Conservation (phyloP, 179 eudicot genomes). For the Monotropa hypopitys region DNA sequence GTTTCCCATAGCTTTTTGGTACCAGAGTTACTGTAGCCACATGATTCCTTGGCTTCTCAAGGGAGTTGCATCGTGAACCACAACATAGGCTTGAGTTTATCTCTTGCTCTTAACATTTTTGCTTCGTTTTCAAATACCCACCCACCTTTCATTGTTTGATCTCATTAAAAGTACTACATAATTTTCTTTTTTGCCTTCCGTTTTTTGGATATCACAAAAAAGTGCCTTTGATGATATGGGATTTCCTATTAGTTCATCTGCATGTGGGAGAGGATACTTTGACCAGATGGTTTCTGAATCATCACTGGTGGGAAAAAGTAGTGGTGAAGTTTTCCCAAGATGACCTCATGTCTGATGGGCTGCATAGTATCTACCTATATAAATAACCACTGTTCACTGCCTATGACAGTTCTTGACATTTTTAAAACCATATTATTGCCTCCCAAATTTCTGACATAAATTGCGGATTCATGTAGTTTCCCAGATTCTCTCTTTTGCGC, state of each 20-base stretch:
- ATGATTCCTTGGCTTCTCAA: background rate
- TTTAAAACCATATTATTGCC: background rate
- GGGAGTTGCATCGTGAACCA: background rate
- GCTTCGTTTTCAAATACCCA: background rate
- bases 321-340: background rate
- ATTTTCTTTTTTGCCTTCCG: background rate
- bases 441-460: background rate
- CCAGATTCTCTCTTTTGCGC: background rate
- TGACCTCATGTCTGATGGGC: background rate
- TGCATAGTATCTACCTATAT: background rate
- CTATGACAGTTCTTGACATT: background rate
- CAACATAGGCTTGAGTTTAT: background rate
- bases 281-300: background rate
- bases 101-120: background rate
- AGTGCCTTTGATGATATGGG: background rate
- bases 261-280: background rate
- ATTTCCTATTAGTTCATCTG: constrained; percentile 1
- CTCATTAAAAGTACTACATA: background rate
- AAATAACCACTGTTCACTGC: background rate
- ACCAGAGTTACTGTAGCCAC: background rate
- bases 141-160: background rate
- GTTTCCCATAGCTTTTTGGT: background rate
- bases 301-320: background rate
- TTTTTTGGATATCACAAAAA: background rate
- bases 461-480: background rate